Base-by-base conservation (phyloP, 2,329 filamentous ascomycete species). In the Nothomitra cinnamomea region DNA sequence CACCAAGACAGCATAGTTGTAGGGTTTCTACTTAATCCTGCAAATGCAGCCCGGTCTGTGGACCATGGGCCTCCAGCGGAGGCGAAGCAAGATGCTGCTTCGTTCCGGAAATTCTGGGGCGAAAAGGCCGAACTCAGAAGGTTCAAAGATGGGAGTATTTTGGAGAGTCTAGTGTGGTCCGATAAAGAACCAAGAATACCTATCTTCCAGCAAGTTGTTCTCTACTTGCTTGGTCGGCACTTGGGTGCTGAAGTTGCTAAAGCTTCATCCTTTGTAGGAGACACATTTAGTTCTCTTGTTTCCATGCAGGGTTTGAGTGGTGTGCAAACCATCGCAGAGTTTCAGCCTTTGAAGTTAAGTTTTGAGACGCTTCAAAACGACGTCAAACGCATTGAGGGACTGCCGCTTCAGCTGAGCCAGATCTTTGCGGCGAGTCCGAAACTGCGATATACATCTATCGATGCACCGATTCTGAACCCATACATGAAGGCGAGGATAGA, bases 131-230 rank as follows among this genome's bases (percentile, higher is more conserved):
- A 98, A 66, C 74, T 98, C 47, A 80, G 92, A 58, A 85, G 92
- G 19, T 98, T 98, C 72, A 94, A 89, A 61, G 88, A 96, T 62
- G 92, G 92, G 21, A 90, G 83, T 60, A 95, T 98, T 59, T 75
- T 88, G 7, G 94, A 98, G 66, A 95, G 86, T 62, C 72, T 96
- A 28, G 82, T 94, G 19, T 98, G 92, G 92, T 57, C 74, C 1
- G 77, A 81, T 58, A 74, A 77, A 53, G 71, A 76, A 1, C 71
- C 79, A 1, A 71, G 74, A 2, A 66, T 69, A 32, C 78, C 82
- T 5, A 79, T 95, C 19, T 78, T 87, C 52, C 78, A 87, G 61
- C 87, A 95, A 59, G 92, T 96, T 55, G 70, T 88, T 48, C 72
- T 75, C 2, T 85, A 89, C 63, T 72, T 86, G 17, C 69, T 94